Evolutionary conservation across 768 basidiomycete genomes (phyloP).

Genomic region (Boletus tylopilopsis): DNA sequence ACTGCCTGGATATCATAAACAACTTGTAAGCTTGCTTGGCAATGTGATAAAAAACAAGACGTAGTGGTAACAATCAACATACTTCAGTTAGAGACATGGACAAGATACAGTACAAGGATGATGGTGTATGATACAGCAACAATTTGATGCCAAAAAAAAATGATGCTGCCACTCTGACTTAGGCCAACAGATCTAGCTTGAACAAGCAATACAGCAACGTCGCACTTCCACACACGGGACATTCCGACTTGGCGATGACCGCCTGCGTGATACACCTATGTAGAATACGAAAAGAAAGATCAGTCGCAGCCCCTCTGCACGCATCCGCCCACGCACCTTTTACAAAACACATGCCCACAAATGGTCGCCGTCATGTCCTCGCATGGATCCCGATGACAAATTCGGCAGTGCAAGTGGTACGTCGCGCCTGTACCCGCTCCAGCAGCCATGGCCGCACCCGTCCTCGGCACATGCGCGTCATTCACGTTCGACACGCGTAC

Average conservation of each 20-base stretch:
- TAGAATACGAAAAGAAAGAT: not conserved
- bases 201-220: constrained; percentile 55
- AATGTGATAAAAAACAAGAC: too few species aligned
- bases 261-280: constrained; percentile 53
- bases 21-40: too few species aligned
- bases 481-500: not conserved
- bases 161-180: not conserved
- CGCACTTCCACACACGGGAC: constrained; percentile 50
- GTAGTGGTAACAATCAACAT: too few species aligned
- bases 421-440: too few species aligned
- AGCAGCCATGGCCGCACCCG: too few species aligned
- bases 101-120: constrained; percentile 3
- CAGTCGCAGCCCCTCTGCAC: not conserved
- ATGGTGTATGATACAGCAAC: not conserved
- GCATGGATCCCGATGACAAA: constrained; percentile 46
- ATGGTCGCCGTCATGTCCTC: constrained; percentile 54
- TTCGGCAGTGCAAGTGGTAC: constrained; percentile 44
- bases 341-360: constrained; percentile 64
- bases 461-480: not conserved
- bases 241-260: constrained; percentile 42
- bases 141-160: not conserved
- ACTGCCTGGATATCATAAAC: too few species aligned
- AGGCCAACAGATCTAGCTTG: constrained; percentile 40
- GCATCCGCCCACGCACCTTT: constrained; percentile 36
- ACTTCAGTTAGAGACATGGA: not conserved